Evolutionary conservation across 192 early-diverging fungal genomes (phyloP).

Genomic region (Backusella sp.): DNA sequence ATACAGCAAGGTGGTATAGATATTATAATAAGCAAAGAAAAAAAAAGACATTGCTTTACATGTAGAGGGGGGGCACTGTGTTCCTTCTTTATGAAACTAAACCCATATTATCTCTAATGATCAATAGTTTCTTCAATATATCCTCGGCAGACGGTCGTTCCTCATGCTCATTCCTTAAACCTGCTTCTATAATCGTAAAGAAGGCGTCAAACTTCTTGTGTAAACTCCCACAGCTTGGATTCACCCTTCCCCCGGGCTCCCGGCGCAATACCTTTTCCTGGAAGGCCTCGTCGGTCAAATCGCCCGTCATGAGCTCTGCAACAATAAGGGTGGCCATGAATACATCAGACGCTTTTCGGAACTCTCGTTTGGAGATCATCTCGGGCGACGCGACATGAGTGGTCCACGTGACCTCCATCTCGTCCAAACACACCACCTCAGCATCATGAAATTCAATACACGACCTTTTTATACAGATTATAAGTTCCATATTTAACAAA

Average conservation of each 20-base stretch:
- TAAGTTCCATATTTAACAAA: not conserved
- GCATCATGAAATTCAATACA: conserved; percentile 8
- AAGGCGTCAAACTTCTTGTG: not conserved
- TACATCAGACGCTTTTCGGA: conserved; percentile 18
- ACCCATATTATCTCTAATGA: not conserved
- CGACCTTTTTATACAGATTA: conserved; percentile 7
- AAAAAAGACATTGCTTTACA: not conserved
- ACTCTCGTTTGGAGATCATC: not conserved
- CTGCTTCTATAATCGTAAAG: not conserved
- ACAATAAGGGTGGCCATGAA: conserved; percentile 20
- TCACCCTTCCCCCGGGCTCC: not conserved
- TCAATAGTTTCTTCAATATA: not conserved
- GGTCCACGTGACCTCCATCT: conserved; percentile 6
- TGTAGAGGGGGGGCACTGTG: not conserved
- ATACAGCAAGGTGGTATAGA: no score
- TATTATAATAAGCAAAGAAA: no score
- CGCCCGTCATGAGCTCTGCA: conserved; percentile 8
- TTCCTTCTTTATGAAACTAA: not conserved
- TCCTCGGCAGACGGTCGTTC: not conserved
- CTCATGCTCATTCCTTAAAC: not conserved
- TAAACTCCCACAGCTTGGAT: not conserved
- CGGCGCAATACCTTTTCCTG: not conserved
- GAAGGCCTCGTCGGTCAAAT: conserved; percentile 5
- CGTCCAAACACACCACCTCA: not conserved
- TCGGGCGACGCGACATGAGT: conserved; percentile 19